Evolutionary conservation across 768 basidiomycete genomes (phyloP).

Genomic region (Dacryopinax primogenitus): DNA sequence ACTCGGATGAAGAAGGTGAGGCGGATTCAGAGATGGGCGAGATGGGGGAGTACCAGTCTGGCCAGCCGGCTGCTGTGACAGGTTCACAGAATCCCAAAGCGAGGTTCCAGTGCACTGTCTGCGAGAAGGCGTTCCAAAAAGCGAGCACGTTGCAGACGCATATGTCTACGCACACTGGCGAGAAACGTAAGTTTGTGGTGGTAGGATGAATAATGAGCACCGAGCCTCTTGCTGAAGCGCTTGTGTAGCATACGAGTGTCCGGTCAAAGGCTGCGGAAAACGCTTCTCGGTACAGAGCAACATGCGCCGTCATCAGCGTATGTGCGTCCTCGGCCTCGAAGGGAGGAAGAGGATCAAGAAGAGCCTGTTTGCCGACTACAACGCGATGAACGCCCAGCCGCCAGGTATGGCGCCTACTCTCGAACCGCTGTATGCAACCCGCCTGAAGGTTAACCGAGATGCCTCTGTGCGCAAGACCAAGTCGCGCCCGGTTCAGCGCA

Average conservation of each 20-base stretch:
- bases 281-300: conserved; percentile 77
- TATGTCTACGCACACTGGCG: background rate
- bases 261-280: conserved; percentile 58
- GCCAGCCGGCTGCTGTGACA: background rate
- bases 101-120: background rate
- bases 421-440: conserved; percentile 1
- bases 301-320: conserved; percentile 68
- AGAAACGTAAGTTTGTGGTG: background rate
- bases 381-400: background rate
- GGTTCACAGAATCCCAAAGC: background rate
- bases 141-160: conserved; percentile 1
- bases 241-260: conserved; percentile 63
- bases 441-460: conserved; percentile 1
- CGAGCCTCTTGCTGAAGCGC: conserved; percentile 11
- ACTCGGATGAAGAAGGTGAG: background rate
- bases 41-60: background rate
- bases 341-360: background rate
- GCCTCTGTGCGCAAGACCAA: background rate
- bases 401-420: conserved; percentile 1
- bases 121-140: background rate
- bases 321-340: background rate
- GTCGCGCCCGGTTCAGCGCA: background rate
- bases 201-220: background rate
- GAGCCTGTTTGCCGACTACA: background rate
- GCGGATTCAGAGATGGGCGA: background rate